phyloP scores from a whole-genome alignment of 108 stramenopile genomes.

The Cyclotella sp. region DNA sequence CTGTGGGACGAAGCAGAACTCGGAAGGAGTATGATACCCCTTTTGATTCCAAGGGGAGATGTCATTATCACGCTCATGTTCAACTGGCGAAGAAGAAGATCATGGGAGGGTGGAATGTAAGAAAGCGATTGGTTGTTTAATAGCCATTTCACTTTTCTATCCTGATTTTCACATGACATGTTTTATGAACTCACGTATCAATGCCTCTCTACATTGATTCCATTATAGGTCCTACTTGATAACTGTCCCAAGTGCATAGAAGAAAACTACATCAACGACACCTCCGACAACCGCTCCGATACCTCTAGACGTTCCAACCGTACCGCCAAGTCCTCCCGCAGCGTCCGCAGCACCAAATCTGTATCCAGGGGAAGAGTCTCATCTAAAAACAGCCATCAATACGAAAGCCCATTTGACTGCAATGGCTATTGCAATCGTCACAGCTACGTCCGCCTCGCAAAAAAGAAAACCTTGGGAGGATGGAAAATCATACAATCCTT shows the following conservation, averaged over 20 bases:
- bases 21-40: constrained; percentile 25
- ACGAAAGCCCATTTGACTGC: constrained; percentile 37
- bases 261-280: constrained; percentile 28
- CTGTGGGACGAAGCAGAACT: constrained; percentile 2
- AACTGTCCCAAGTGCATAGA: constrained; percentile 38
- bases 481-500: constrained; percentile 46
- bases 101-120: constrained; percentile 44
- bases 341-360: background rate
- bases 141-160: background rate
- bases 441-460: constrained; percentile 26
- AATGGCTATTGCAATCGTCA: constrained; percentile 40
- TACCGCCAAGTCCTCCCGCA: constrained; percentile 15
- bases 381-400: constrained; percentile 3
- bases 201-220: too few species aligned
- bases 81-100: constrained; percentile 44
- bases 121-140: background rate
- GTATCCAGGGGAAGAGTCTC: background rate
- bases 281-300: constrained; percentile 25
- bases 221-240: constrained; percentile 16
- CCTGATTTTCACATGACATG: background rate
- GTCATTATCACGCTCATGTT: constrained; percentile 39
- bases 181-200: too few species aligned
- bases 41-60: constrained; percentile 41
- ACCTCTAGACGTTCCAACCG: constrained; percentile 26
- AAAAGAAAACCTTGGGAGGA: constrained; percentile 39